Percentiles rank a stretch among this genome's conserved stretches.
These are phyloP conservation scores for Suhomyces maxii DNA, from an alignment of 1,139 yeast species.

Conservation along the genomic window DNA sequence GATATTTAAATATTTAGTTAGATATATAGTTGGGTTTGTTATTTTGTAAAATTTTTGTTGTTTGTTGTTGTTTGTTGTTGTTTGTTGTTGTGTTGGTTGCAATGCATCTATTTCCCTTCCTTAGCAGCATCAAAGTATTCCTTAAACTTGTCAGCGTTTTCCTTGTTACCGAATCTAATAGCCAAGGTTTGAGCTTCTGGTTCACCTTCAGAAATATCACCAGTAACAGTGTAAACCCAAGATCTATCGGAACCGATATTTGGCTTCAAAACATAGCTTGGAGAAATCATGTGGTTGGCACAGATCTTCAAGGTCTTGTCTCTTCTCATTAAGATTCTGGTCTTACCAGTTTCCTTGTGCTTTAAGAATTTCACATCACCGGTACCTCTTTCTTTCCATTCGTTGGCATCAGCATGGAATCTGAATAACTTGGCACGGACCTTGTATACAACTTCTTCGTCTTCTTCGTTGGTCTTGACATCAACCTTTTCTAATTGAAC, in stretches of 20 bases:
- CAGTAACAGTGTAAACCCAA: slow-evolving; percentile 95
- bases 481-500: slow-evolving; percentile 95
- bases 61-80: too few species aligned
- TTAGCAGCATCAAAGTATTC: slow-evolving; percentile 86
- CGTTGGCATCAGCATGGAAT: slow-evolving; percentile 78
- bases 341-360: slow-evolving; percentile 78
- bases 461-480: slow-evolving; percentile 94
- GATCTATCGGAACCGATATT: slow-evolving; percentile 97
- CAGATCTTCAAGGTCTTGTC: slow-evolving; percentile 97
- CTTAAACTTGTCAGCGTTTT: slow-evolving; percentile 95
- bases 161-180: slow-evolving; percentile 94
- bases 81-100: not conserved
- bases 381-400: slow-evolving; percentile 99
- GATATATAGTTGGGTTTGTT: too few species aligned
- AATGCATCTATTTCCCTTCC: slow-evolving; percentile 24
- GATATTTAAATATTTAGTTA: too few species aligned
- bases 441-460: slow-evolving; percentile 85
- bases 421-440: slow-evolving; percentile 94
- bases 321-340: slow-evolving; percentile 95
- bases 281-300: slow-evolving; percentile 90
- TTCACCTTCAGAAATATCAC: slow-evolving; percentile 93
- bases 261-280: slow-evolving; percentile 84
- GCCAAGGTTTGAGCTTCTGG: slow-evolving; percentile 97
- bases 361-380: slow-evolving; percentile 96
- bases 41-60: too few species aligned